Conservation (phyloP, 805 yeast species). For the Candida orba region DNA sequence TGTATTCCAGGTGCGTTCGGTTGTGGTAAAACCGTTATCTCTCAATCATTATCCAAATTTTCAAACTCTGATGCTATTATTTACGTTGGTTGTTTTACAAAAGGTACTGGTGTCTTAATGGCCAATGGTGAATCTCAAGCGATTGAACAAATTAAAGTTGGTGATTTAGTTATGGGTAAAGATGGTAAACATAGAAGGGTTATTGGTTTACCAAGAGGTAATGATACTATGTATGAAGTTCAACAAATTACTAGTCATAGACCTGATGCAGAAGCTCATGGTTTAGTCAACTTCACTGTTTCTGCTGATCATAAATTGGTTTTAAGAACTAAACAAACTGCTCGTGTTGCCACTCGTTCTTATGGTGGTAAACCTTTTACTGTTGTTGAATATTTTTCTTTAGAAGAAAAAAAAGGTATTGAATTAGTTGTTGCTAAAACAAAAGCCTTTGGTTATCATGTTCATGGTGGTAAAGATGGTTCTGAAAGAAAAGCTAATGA, state of each 20-base stretch:
- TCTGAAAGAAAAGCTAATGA: slow-evolving; percentile 16
- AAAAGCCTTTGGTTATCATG: neutral
- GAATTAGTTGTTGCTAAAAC: neutral
- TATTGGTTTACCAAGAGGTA: slow-evolving; percentile 35
- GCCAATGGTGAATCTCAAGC: slow-evolving; percentile 32
- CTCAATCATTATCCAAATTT: slow-evolving; percentile 93
- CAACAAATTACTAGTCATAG: slow-evolving; percentile 14
- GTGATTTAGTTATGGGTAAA: slow-evolving; percentile 35
- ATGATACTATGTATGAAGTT: slow-evolving; percentile 35
- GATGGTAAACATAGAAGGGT: slow-evolving; percentile 36
- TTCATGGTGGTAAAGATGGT: slow-evolving; percentile 14
- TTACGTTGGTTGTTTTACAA: slow-evolving; percentile 67
- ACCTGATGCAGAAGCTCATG: slow-evolving; percentile 4
- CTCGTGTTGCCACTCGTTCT: slow-evolving; percentile 10
- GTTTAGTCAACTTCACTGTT: slow-evolving; percentile 25
- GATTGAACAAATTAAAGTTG: slow-evolving; percentile 30
- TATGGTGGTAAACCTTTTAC: slow-evolving; percentile 14
- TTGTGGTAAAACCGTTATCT: slow-evolving; percentile 97
- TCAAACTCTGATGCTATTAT: slow-evolving; percentile 96
- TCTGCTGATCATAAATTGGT: slow-evolving; percentile 34
- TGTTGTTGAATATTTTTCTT: slow-evolving; percentile 22
- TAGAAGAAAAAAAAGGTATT: slow-evolving; percentile 15
- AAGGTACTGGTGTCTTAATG: slow-evolving; percentile 37
- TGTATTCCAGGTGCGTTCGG: slow-evolving; percentile 99
- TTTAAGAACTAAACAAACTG: slow-evolving; percentile 28